Base-by-base conservation (phyloP, 148 eudicot genomes). In the Camellia granthamiana region DNA sequence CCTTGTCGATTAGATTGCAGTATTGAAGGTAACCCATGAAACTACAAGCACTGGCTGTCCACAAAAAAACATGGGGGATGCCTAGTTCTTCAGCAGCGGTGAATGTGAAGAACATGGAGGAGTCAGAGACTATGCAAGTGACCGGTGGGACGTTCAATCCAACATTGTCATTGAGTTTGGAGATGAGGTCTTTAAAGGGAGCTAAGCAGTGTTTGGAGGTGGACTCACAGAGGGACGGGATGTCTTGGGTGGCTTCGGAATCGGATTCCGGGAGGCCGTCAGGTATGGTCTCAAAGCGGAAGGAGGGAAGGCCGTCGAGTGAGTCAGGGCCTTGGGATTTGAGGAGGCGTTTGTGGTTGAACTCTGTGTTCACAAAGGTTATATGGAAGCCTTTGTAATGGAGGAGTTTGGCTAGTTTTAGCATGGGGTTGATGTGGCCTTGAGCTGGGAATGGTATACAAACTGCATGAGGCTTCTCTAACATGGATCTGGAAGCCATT, bases 181-280 rank as follows among this genome's bases (percentile, higher is more conserved):
- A 4, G 18, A 89, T 19, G 10, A 89, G 87, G 8, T 83, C 83
- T 76, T 46, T 82, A 6, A 89, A 79, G 8, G 84, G 85, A 5
- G 61, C 21, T 4, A 81, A 74, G 79, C 81, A 52, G 14, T 79
- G 23, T 3, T 7, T 41, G 44, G 54, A 78, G 3, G 79, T 74
- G 64, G 82, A 81, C 43, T 7, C 0, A 73, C 77, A 82, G 0
- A 84, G 69, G 38, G 79, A 16, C 1, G 58, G 62, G 62, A 84
- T 65, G 61, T 85, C 83, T 74, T 83, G 88, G 0, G 88, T 79
- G 47, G 83, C 69, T 51, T 87, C 85, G 0, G 77, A 77, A n/a
- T 85, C 84, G 0, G 77, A 56, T 0, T 79, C 68, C 0, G 89
- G 83, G 12, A 88, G 69, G n/a, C 90, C 90, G n/a, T 89, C 92